Conservation (phyloP, 1,139 yeast genomes). For the Saccharomycopsis crataegensis region DNA sequence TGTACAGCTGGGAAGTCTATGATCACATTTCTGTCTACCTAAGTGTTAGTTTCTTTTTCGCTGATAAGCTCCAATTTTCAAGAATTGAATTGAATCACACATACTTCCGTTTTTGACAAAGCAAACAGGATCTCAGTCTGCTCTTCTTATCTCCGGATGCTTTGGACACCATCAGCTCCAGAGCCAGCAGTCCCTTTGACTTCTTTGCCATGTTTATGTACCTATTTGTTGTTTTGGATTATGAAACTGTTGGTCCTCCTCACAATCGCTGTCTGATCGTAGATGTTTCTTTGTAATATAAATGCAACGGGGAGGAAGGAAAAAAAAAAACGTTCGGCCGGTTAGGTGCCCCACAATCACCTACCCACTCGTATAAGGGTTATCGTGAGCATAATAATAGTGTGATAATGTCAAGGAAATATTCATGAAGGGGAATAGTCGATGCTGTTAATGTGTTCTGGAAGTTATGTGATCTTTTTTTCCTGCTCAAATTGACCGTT, state of each 20-base stretch:
- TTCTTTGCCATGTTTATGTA: conserved; percentile 12
- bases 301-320: not conserved
- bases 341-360: not conserved
- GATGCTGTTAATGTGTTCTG: too few species aligned
- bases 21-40: conserved; percentile 44
- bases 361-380: too few species aligned
- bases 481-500: too few species aligned
- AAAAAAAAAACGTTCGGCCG: not conserved
- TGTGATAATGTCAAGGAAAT: too few species aligned
- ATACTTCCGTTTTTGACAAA: conserved; percentile 42
- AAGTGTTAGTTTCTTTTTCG: too few species aligned
- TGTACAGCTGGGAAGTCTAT: conserved; percentile 51
- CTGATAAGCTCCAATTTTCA: too few species aligned
- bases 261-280: not conserved
- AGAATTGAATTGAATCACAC: too few species aligned
- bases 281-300: not conserved
- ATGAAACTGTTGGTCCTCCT: not conserved
- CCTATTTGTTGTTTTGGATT: not conserved
- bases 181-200: conserved; percentile 6
- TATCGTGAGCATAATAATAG: too few species aligned
- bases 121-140: conserved; percentile 45
- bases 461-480: too few species aligned
- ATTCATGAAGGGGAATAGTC: too few species aligned
- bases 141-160: conserved; percentile 30
- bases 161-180: conserved; percentile 16